Base-by-base conservation (phyloP, 2,329 filamentous ascomycete species). In the Fusarium graminum region DNA sequence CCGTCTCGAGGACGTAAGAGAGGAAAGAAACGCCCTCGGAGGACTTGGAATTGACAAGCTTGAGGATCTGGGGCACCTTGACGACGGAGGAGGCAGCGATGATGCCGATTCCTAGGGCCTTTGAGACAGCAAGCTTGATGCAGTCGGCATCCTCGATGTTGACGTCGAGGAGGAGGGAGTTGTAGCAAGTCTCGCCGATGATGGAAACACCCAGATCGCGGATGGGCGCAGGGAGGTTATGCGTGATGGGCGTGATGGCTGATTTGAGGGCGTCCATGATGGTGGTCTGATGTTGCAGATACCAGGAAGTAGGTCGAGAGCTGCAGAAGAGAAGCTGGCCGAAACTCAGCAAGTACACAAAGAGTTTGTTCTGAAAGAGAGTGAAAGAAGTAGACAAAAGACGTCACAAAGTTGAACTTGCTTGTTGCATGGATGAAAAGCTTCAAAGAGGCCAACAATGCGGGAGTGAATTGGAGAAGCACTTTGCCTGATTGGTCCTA, bases 51-150 rank as follows among this genome's bases (percentile, higher is more conserved):
- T 85, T 85, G 74, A 95, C 80, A 50, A 99, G 89, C 83, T 99
- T 99, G 78, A 97, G 79, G 76, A 99, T 94, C 83, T 99, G 95
- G 0, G 95, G 95, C 26, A 99, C 89, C 82, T 99, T 99, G 83
- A 99, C 94, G 72, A 98, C 88, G 53, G 92, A 90, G 28, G 92
- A 94, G 52, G 93, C 93, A 70, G 86, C 90, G 75, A 99, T 93
- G 80, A 99, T 99, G 77, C 90, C 95, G 71, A 98, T 90, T 57
- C 95, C 94, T 16, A 99, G 89, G 4, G 86, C 93, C 82, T 99
- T 99, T 75, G 92, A 96, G 75, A 98, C 86, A 71, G 89, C 94
- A 50, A 97, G 88, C 76, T 95, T 95, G 73, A 97, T 81, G 83
- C 95, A 99, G 59, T 87, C 88, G 7, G 87, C 85, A 74, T 93